Evolutionary conservation across 768 basidiomycete species (phyloP).

Genomic region (Peribolospora baueri): DNA sequence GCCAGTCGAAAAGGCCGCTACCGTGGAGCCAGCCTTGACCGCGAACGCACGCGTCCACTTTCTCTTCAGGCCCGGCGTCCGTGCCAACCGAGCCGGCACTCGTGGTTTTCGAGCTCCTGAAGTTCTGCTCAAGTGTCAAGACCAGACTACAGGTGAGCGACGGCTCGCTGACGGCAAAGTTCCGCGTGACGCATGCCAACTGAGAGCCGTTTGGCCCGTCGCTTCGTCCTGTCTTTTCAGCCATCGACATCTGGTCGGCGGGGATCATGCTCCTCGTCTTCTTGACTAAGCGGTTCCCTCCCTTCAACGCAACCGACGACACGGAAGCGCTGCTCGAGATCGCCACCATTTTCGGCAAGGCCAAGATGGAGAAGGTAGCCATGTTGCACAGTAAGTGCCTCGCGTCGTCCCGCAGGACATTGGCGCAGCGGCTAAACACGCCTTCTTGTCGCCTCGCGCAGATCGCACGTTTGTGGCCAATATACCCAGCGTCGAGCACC

Average conservation of each 20-base stretch:
- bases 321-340: conserved; percentile 90
- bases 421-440: background rate
- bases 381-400: conserved; percentile 54
- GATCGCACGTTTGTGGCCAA: conserved; percentile 81
- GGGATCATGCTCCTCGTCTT: conserved; percentile 84
- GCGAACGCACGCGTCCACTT: background rate
- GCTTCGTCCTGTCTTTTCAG: conserved; percentile 23
- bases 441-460: conserved; percentile 18
- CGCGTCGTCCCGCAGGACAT: background rate
- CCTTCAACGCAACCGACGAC: conserved; percentile 84
- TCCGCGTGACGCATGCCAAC: background rate
- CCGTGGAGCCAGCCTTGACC: background rate
- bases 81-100: conserved; percentile 90
- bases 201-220: background rate
- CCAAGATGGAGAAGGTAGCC: conserved; percentile 60
- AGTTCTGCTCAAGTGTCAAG: conserved; percentile 75
- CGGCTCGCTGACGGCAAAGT: background rate
- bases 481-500: conserved; percentile 44
- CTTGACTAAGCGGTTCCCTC: conserved; percentile 69
- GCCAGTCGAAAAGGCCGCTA: too few relatives aligned
- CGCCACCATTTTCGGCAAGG: conserved; percentile 56
- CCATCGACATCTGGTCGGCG: conserved; percentile 88
- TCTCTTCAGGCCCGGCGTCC: conserved; percentile 39
- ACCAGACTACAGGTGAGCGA: conserved; percentile 64
- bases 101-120: conserved; percentile 93